These are phyloP conservation scores for Mimosa pudica DNA, from an alignment of 306 rosid genomes.

Conservation along the genomic window DNA sequence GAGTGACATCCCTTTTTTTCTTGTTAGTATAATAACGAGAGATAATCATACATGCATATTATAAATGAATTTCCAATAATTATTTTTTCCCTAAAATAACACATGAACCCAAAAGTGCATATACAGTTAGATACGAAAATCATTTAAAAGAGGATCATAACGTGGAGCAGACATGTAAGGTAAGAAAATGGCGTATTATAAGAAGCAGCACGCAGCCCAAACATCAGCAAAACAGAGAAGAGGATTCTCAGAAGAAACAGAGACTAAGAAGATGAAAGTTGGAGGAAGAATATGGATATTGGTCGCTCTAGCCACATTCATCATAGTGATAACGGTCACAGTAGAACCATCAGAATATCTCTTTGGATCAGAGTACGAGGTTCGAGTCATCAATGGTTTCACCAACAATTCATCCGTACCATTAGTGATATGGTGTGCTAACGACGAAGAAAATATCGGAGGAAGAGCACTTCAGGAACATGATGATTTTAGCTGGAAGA, in stretches of 20 bases:
- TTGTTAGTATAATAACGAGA: no score
- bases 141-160: background rate
- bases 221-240: background rate
- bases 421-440: conserved; percentile 79
- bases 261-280: conserved; percentile 22
- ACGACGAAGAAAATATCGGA: conserved; percentile 64
- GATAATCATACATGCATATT: background rate
- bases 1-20: no score
- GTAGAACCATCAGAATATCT: conserved; percentile 36
- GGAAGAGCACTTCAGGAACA: conserved; percentile 84
- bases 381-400: conserved; percentile 78
- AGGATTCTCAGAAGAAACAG: background rate
- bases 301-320: conserved; percentile 24
- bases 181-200: background rate
- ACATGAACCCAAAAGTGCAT: background rate
- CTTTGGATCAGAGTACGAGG: conserved; percentile 48
- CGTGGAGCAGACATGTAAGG: background rate
- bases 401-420: conserved; percentile 71
- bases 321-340: conserved; percentile 37
- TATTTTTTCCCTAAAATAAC: background rate
- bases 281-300: conserved; percentile 17
- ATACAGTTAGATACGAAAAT: background rate
- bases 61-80: background rate
- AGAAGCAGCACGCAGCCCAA: background rate
- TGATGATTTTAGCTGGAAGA: conserved; percentile 81